Base-by-base conservation (phyloP, 805 yeast species). In the Brettanomyces bruxellensis region DNA sequence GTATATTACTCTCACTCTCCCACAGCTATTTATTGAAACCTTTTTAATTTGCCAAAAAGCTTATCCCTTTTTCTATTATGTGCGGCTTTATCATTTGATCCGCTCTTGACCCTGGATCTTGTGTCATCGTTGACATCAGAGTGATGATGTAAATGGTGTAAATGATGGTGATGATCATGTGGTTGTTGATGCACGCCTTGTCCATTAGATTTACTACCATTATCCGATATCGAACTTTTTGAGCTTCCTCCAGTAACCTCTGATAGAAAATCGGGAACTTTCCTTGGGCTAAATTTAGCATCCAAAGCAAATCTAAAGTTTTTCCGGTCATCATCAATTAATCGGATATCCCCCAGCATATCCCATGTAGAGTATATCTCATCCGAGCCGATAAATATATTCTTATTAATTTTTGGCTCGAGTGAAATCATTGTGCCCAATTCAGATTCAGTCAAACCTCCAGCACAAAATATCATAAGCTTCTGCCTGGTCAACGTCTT, bases 381-480 rank as follows among this genome's bases (percentile, higher is more conserved):
- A 59, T 86, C 95, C 12, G 90, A 79, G 0, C 98, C 98, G 48
- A 91, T 66, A 49, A 83, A 78, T 14, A 93, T 75, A 50, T 88
- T 95, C 58, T 79, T 82, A 56, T 83, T 78, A 47, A 78, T 70
- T 40, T 72, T 62, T 14, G 68, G 64, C 7, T 87, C 75, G 41
- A 88, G 70, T 51, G 86, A 91, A 55, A 86, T 82, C 4, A 82
- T 80, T 11, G 86, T 74, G 51, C 91, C 75, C 28, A 84, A 67
- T 62, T 93, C 99, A 2, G 90, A 76, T 53, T 83, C 78, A 0
- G 98, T 87, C 22, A 86, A 65, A 7, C 98, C 99, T 23, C 99
- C 99, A 2, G 95, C 83, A 25, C 88, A 75, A 58, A 80, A 93
- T 47, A 89, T 77, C 52, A 90, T 76, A 6, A 90, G 70, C 43